Percentiles rank a stretch among this genome's conserved stretches.
phyloP scores from a whole-genome alignment of 805 yeast genomes.

The Huiozyma naganishii region DNA sequence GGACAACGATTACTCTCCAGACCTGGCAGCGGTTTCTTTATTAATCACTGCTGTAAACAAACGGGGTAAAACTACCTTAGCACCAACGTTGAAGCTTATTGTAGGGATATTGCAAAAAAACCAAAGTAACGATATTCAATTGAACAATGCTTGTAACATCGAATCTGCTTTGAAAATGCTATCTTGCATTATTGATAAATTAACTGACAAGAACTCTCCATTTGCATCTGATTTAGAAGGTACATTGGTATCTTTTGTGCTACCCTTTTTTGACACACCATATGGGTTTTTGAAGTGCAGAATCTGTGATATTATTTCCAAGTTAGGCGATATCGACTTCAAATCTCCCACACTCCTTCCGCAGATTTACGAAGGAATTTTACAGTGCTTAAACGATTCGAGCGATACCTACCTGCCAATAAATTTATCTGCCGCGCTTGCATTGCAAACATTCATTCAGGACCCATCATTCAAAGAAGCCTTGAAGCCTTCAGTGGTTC shows the following conservation, averaged over 20 bases:
- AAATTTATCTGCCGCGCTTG: slow-evolving; percentile 73
- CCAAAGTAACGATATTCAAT: slow-evolving; percentile 19
- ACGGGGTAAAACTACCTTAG: slow-evolving; percentile 49
- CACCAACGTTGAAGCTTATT: slow-evolving; percentile 50
- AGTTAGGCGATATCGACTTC: slow-evolving; percentile 53
- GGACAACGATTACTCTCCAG: slow-evolving; percentile 58
- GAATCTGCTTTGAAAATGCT: slow-evolving; percentile 76
- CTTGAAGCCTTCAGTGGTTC: slow-evolving; percentile 56
- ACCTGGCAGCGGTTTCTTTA: slow-evolving; percentile 67
- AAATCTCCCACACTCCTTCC: slow-evolving; percentile 29
- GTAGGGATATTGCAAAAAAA: slow-evolving; percentile 34
- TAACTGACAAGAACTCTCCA: slow-evolving; percentile 45
- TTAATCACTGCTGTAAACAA: slow-evolving; percentile 62
- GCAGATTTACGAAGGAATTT: slow-evolving; percentile 36
- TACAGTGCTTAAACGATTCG: slow-evolving; percentile 29
- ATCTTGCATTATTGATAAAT: slow-evolving; percentile 56
- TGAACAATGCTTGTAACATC: slow-evolving; percentile 48
- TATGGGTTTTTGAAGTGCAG: slow-evolving; percentile 66
- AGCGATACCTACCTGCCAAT: slow-evolving; percentile 54
- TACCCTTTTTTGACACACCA: slow-evolving; percentile 59
- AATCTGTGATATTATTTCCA: slow-evolving; percentile 54
- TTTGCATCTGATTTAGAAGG: slow-evolving; percentile 54
- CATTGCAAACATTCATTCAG: slow-evolving; percentile 67
- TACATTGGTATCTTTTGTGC: slow-evolving; percentile 50
- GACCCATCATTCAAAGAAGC: slow-evolving; percentile 59